Evolutionary conservation across 2,329 filamentous ascomycete genomes (phyloP), one percentile per base, ranked within the genome.

Genomic region (Madurella mycetomatis): DNA sequence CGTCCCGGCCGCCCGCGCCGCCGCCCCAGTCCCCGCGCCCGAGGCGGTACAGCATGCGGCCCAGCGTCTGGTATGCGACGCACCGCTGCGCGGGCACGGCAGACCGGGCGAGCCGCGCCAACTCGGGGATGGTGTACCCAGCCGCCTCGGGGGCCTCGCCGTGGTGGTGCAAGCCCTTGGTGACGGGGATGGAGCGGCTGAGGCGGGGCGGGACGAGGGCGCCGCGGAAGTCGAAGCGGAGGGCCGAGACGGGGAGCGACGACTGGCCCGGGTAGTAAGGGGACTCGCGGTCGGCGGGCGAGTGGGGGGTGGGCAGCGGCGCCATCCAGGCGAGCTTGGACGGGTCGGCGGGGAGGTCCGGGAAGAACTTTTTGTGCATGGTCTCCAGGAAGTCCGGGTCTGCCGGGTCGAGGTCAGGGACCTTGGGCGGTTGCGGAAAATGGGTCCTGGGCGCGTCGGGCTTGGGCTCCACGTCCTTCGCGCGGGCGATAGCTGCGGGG

Each of bases 301-400:
- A 85, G 66, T 84, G 80, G 45, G 81, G 70, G 4, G 85, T 84
- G 7, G 85, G 84, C 47, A 87, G 67, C 13, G 87, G 86, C 48
- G 86, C 84, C 82, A 97, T 94, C 92, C 92, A 99, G 17, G 90
- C 88, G 4, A 96, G 82, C 50, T 89, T 87, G 55, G 86, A 85
- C 0, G 92, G 91, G 70, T 96, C 90, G 51, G 91, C 84, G 1
- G 92, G 84, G 1, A 96, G 85, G 58, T 85, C 83, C 12, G 94
- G 92, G 72, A 96, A 99, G 79, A 96, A 99, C 70, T 96, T 96
- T 18, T 84, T 74, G 76, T 96, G 92, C 5, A 99, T 83, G 53
- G 89, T 86, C 45, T 82, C 73, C 54, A 97, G 84, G 73, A 97
- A 97, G 66, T 90, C 79, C 0, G 89, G 86, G 55, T 92, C 89